Base-by-base conservation (phyloP, 495 filamentous ascomycete genomes). In the Apiosordaria backusii region DNA sequence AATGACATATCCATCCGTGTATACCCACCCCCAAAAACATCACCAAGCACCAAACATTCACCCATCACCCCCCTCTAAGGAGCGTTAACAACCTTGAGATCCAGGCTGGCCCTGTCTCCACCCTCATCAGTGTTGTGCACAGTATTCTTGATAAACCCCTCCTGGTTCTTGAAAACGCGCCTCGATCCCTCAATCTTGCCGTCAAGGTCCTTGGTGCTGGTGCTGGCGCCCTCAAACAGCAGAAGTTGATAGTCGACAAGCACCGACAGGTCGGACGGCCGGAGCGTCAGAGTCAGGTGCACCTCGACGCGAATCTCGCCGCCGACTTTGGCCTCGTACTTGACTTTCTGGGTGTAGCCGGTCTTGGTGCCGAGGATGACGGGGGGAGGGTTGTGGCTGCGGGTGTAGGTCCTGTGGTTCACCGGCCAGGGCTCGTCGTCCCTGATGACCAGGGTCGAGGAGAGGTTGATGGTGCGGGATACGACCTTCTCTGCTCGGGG, bases 251-350 rank as follows among this genome's bases (percentile, higher is more conserved):
- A 65, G 55, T 25, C 24, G 26, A 65, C 63, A 15, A 22, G 24
- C 19, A 65, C 53, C 4, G 54, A 58, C 52, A 59, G n/a, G 29
- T 65, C 63, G 9, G 23, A 18, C 2, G 63, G 63, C 4, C 35
- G 6, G 15, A 65, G 63, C 7, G 63, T 65, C 19, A 65, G 26
- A 4, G 63, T 65, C 63, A 65, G 25, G 53, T 26, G 16, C 18
- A 65, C 63, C 54, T 65, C 54, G 27, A 65, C 27, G 26, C 63
- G 55, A 16, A 65, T 65, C 63, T 65, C 63, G 54, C 63, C 63
- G 26, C 63, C 63, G 15, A 57, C 63, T 6, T 16, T 27, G 5
- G 53, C 63, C 21, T 19, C 21, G 54, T 59, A 65, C 24, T 9
- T 35, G 54, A 59, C 63, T 19, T 58, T 24, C 19, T 50, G n/a